Conservation (phyloP, 1,139 yeast species). For the Candida sp. region DNA sequence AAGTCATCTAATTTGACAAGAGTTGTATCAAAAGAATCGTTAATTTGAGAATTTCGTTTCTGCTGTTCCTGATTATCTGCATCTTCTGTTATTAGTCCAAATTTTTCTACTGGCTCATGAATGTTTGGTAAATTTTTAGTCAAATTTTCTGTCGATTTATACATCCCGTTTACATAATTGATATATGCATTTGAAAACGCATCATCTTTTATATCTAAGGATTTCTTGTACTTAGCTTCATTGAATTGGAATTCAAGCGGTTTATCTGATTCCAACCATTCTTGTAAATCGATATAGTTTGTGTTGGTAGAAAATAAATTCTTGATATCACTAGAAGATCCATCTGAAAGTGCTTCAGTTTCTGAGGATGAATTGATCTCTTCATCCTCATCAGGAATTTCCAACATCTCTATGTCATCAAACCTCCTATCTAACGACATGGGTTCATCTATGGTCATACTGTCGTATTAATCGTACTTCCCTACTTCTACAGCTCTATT, state of each 20-base stretch:
- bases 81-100: slow-evolving; percentile 29
- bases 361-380: slow-evolving; percentile 22
- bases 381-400: slow-evolving; percentile 35
- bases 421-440: slow-evolving; percentile 14
- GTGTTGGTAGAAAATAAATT: slow-evolving; percentile 6
- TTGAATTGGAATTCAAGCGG: slow-evolving; percentile 31
- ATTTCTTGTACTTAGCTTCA: slow-evolving; percentile 19
- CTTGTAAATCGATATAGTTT: slow-evolving; percentile 24
- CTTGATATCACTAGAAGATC: slow-evolving; percentile 12
- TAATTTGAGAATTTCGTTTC: slow-evolving; percentile 14
- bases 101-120: slow-evolving; percentile 16
- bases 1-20: slow-evolving; percentile 21
- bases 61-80: slow-evolving; percentile 9
- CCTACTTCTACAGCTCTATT: background rate
- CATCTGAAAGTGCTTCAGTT: slow-evolving; percentile 26
- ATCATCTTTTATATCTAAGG: slow-evolving; percentile 16
- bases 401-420: slow-evolving; percentile 47
- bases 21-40: slow-evolving; percentile 24
- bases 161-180: slow-evolving; percentile 28
- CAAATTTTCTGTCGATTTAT: slow-evolving; percentile 31
- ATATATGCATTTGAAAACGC: slow-evolving; percentile 19
- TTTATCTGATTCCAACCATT: slow-evolving; percentile 32
- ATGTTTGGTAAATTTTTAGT: slow-evolving; percentile 14
- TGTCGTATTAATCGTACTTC: background rate
- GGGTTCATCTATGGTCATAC: background rate